Conservation (phyloP, 805 yeast genomes). For the Kluyveromyces nonfermentans region DNA sequence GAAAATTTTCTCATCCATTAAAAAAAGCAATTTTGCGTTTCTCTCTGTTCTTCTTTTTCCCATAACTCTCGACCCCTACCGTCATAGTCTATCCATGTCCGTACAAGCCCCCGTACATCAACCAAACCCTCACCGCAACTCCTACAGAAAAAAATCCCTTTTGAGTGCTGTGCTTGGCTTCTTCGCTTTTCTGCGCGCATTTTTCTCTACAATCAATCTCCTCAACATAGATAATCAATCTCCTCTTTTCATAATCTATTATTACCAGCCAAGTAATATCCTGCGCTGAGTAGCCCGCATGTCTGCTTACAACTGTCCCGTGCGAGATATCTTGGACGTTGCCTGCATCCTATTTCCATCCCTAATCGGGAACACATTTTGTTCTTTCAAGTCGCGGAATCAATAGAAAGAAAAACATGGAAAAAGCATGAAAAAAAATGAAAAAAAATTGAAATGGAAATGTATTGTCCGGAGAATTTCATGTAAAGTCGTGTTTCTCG, state of each 20-base stretch:
- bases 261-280: no score
- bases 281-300: no score
- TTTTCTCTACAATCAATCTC: no score
- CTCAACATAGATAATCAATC: no score
- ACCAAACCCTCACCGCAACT: neutral
- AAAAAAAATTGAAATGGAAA: neutral
- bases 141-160: neutral
- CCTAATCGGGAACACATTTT: neutral
- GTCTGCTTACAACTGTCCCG: neutral
- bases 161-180: no score
- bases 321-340: neutral
- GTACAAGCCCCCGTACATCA: neutral
- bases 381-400: neutral
- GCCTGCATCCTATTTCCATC: neutral
- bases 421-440: neutral
- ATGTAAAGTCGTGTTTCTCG: neutral
- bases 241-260: no score
- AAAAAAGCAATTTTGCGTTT: neutral
- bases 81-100: neutral
- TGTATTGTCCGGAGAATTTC: neutral
- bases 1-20: neutral
- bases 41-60: no score
- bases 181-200: neutral
- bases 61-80: neutral
- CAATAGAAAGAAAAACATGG: no score